Evolutionary conservation across 2,329 filamentous ascomycete genomes (phyloP), one percentile per base, ranked within the genome.

Genomic region (Plenodomus lindquistii): DNA sequence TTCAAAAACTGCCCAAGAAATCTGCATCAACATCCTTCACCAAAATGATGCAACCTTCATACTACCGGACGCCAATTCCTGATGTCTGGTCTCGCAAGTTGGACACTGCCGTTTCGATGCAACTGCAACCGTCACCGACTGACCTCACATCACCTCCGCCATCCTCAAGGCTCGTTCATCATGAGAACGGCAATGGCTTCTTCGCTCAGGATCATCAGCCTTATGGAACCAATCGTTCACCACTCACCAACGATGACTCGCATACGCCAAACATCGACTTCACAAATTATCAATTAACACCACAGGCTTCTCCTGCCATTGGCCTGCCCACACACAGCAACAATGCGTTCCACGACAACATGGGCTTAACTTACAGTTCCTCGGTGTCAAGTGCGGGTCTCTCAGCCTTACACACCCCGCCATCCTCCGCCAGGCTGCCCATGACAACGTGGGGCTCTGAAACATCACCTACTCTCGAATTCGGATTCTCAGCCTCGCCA

Each of bases 31-130:
- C 58, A 37, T 48, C 46, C 24, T 60, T 77, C 73, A 37, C 78
- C 37, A 82, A 78, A 60, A 79, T 83, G 76, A 81, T 81, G 76
- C 80, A 76, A 58, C 75, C 81, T 35, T 77, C 78, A 18, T 75
- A 78, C 46, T 75, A 73, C 55, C 71, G 71, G 11, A 57, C 70
- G 18, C 70, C 70, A 50, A 77, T 73, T 69, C 75, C 69, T 66
- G 77, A 73, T 61, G 74, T 65, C 66, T 85, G 82, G 81, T 73
- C 76, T 34, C 76, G 80, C 55, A 78, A 80, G 49, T 73, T 83
- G 37, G 77, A 73, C 36, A 53, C 60, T 27, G 57, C 69, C 18
- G 69, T 82, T 48, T 78, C 78, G 51, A 81, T 82, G 61, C 74
- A 74, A 51, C 67, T 82, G 37, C 75, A 78, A 40, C 66, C 74